Base-by-base conservation (phyloP, 177 flowering plant genomes). In the Vitis hybrid region DNA sequence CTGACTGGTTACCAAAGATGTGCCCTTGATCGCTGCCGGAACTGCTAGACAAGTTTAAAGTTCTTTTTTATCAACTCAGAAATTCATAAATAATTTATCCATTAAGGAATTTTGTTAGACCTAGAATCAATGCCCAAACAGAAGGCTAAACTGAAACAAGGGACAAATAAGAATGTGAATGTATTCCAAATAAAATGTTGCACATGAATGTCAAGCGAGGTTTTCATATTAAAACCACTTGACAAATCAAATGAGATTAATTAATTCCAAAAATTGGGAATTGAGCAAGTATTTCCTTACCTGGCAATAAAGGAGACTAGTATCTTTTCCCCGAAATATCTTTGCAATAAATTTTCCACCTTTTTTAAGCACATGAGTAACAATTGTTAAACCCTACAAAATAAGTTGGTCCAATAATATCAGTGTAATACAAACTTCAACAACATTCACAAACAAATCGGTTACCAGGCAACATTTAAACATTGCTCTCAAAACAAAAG, bases 321-420 rank as follows among this genome's bases (percentile, higher is more conserved):
- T 96, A 71, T 95, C 99, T 78, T 95, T 95, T 67, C 99, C 99
- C 50, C 97, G 85, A 64, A 95, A 95, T 74, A 95, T 91, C 76
- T 95, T 95, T 29, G 99, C 97, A 78, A 95, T 90, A 81, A 91
- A 95, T 73, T 85, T 93, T 10, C 99, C 99, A 70, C 99, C 99
- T 69, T 76, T 82, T 79, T 81, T 87, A 52, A 93, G 93, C 66
- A 95, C 83, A 80, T 93, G 99, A 67, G 97, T 83, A 74, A 93
- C 99, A 77, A 95, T 89, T 20, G 97, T 95, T 71, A 90, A 79
- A 63, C 92, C 97, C 98, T 93, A 85, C 74, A 79, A 63, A 55
- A 22, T 78, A 71, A 63, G 66, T 31, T 34, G 18, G 15, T 22
- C 54, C 39, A 31, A 20, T 19, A 1, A 45, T 52, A 53, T 53